These are phyloP conservation scores for Neophaeococcomyces mojaviensis DNA, from an alignment of 2,329 filamentous ascomycete genomes.

Conservation along the genomic window DNA sequence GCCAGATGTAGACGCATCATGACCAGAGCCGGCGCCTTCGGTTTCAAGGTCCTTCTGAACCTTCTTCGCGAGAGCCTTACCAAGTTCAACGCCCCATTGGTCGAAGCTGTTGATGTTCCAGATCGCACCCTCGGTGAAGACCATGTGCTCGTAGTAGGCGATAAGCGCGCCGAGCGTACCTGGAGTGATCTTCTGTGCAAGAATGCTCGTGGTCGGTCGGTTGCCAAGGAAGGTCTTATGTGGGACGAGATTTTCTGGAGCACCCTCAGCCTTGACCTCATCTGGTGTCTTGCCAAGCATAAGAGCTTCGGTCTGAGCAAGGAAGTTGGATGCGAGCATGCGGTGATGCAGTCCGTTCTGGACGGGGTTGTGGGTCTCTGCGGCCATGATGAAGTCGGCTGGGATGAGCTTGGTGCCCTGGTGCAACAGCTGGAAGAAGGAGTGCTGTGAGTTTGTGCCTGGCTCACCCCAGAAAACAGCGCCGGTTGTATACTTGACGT, in stretches of 20 bases:
- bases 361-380: slow-evolving; percentile 93
- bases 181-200: slow-evolving; percentile 89
- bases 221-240: slow-evolving; percentile 99
- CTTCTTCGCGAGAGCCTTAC: slow-evolving; percentile 92
- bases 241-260: slow-evolving; percentile 58
- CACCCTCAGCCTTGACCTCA: slow-evolving; percentile 41
- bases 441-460: slow-evolving; percentile 98
- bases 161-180: slow-evolving; percentile 90
- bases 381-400: slow-evolving; percentile 93
- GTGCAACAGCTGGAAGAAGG: slow-evolving; percentile 99
- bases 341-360: slow-evolving; percentile 87
- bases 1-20: slow-evolving; percentile 82
- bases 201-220: slow-evolving; percentile 89
- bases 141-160: slow-evolving; percentile 97
- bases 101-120: slow-evolving; percentile 99
- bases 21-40: slow-evolving; percentile 62
- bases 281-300: slow-evolving; percentile 48
- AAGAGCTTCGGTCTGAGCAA: slow-evolving; percentile 43
- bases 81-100: slow-evolving; percentile 98
- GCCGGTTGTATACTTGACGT: slow-evolving; percentile 96
- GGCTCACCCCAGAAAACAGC: slow-evolving; percentile 96
- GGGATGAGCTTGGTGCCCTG: slow-evolving; percentile 99
- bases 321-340: slow-evolving; percentile 46
- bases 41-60: slow-evolving; percentile 76
- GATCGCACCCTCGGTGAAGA: slow-evolving; percentile 92